Evolutionary conservation across 2,329 filamentous ascomycete genomes (phyloP).

Genomic region (Didymosphaeria variabile): DNA sequence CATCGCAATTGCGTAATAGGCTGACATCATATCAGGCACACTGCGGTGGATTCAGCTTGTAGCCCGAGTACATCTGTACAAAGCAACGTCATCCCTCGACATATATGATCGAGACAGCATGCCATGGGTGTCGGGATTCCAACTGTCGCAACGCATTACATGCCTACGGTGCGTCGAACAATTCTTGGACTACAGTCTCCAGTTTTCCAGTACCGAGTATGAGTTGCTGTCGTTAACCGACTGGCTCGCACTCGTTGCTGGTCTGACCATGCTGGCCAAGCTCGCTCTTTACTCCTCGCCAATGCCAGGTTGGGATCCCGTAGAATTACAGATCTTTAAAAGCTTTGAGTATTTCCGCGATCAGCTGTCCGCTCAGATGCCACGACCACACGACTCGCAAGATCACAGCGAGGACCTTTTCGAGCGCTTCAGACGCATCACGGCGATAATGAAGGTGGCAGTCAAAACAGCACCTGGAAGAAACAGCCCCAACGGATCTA

Average conservation of each 20-base stretch:
- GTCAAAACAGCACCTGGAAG: constrained; percentile 31
- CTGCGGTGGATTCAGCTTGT: constrained; percentile 45
- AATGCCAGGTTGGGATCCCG: constrained; percentile 45
- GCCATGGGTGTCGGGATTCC: constrained; percentile 45
- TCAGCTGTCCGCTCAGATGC: constrained; percentile 43
- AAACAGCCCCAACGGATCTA: constrained; percentile 42
- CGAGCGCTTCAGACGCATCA: constrained; percentile 46
- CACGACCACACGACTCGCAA: constrained; percentile 34
- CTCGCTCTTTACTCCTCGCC: constrained; percentile 39
- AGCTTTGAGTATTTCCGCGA: constrained; percentile 47
- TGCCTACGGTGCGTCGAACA: constrained; percentile 44
- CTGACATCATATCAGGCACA: constrained; percentile 35
- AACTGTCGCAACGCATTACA: constrained; percentile 45
- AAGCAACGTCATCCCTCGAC: constrained; percentile 37
- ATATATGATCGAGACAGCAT: constrained; percentile 39
- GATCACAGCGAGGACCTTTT: constrained; percentile 42
- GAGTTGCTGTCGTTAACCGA: constrained; percentile 43
- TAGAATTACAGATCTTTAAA: constrained; percentile 42
- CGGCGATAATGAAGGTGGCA: constrained; percentile 41
- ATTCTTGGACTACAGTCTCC: constrained; percentile 43
- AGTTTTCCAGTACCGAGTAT: constrained; percentile 37
- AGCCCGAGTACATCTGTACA: constrained; percentile 41
- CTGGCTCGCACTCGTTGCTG: constrained; percentile 44
- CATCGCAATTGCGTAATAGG: background rate
- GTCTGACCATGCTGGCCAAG: constrained; percentile 41